Evolutionary conservation across 306 rosid species (phyloP).

Genomic region (Sindora glabra): DNA sequence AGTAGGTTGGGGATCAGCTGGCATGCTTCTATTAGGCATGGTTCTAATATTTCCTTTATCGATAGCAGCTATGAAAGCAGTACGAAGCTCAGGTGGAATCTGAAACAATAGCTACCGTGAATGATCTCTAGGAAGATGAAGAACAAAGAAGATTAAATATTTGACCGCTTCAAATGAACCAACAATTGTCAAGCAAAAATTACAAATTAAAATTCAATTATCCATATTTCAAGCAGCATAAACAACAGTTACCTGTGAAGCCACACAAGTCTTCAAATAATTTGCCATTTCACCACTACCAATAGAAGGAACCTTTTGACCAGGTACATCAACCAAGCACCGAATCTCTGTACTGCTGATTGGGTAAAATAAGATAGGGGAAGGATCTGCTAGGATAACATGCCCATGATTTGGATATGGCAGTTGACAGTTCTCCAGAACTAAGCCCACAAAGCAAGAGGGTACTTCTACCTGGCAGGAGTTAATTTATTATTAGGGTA

Average conservation of each 20-base stretch:
- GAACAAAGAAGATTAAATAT: neutral
- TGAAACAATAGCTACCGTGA: slow-evolving; percentile 13
- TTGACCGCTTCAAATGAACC: neutral
- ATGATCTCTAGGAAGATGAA: neutral
- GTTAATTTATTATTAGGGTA: neutral
- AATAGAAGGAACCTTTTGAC: slow-evolving; percentile 39
- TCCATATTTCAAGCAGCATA: neutral
- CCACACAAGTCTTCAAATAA: slow-evolving; percentile 39
- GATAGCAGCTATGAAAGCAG: slow-evolving; percentile 40
- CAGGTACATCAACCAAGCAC: slow-evolving; percentile 52
- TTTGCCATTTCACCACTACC: slow-evolving; percentile 42
- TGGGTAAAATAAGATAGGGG: slow-evolving; percentile 48
- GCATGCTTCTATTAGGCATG: slow-evolving; percentile 51
- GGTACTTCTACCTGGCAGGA: slow-evolving; percentile 37
- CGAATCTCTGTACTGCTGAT: slow-evolving; percentile 51
- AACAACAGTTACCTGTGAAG: slow-evolving; percentile 44
- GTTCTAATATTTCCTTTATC: slow-evolving; percentile 41
- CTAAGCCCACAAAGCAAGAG: slow-evolving; percentile 46
- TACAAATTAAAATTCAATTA: neutral
- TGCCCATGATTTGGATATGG: slow-evolving; percentile 54
- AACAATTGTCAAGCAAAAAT: neutral
- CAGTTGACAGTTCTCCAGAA: slow-evolving; percentile 48
- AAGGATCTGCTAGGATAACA: slow-evolving; percentile 48
- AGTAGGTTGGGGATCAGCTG: slow-evolving; percentile 38
- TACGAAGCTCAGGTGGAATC: slow-evolving; percentile 44